Evolutionary conservation across 2,329 filamentous ascomycete species (phyloP).

Genomic region (Atkinsonella hypoxylon): DNA sequence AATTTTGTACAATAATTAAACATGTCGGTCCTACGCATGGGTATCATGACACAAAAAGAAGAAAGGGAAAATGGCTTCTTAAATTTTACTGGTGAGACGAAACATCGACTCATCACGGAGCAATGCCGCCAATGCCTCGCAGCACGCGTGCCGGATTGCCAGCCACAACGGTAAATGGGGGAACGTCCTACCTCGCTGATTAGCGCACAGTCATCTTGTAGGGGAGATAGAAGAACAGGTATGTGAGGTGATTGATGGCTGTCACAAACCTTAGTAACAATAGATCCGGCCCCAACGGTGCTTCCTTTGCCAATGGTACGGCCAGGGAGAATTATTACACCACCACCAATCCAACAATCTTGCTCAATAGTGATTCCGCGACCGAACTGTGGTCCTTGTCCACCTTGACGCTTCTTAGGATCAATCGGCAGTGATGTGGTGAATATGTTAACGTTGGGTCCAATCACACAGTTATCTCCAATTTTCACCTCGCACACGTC

Average conservation of each 20-base stretch:
- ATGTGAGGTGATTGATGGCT: neutral
- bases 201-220: neutral
- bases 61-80: neutral
- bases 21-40: constrained; percentile 11
- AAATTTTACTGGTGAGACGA: neutral
- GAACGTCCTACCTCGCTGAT: constrained; percentile 41
- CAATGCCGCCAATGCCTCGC: constrained; percentile 26
- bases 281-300: constrained; percentile 70
- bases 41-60: constrained; percentile 20
- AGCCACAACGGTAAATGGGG: constrained; percentile 54
- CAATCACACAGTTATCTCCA: constrained; percentile 64
- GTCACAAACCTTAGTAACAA: constrained; percentile 62
- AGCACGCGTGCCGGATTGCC: constrained; percentile 56
- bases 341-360: constrained; percentile 73
- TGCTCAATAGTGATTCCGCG: constrained; percentile 67
- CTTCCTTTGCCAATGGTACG: constrained; percentile 69
- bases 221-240: neutral
- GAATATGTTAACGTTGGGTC: constrained; percentile 78
- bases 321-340: constrained; percentile 65
- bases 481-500: constrained; percentile 79
- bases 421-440: constrained; percentile 64
- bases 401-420: constrained; percentile 60
- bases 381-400: constrained; percentile 58
- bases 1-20: constrained; percentile 12
- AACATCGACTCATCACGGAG: constrained; percentile 12